A percentile compares a stretch with the other conserved stretches of the same genome.
These are phyloP conservation scores for Mycosphaerelloides madeirae DNA, from an alignment of 2,329 filamentous ascomycete species.

Conservation along the genomic window DNA sequence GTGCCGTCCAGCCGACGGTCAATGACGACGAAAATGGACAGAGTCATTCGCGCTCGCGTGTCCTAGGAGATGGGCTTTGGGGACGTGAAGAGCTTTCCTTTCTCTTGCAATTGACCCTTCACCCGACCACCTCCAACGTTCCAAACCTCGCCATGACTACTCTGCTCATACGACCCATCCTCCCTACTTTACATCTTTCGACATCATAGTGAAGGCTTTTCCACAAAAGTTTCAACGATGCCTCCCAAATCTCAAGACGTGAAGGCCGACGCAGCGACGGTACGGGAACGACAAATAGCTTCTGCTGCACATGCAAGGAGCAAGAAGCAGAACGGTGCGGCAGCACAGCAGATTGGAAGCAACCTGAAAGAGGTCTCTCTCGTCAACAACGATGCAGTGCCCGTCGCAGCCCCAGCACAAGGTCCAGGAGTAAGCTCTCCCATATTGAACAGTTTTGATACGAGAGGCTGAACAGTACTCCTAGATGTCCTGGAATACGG, in stretches of 20 bases:
- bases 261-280: slow-evolving; percentile 30
- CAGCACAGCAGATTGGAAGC: slow-evolving; percentile 20
- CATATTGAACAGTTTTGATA: neutral
- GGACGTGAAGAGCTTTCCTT: neutral
- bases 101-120: neutral
- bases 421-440: slow-evolving; percentile 12
- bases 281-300: slow-evolving; percentile 41
- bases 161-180: neutral
- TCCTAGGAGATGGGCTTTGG: too few species aligned
- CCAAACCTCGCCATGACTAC: neutral
- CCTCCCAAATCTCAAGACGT: slow-evolving; percentile 36
- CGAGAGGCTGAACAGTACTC: neutral
- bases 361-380: slow-evolving; percentile 26
- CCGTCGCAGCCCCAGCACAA: slow-evolving; percentile 7
- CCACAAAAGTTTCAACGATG: slow-evolving; percentile 15
- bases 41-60: too few species aligned
- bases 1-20: too few species aligned
- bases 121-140: neutral
- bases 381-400: slow-evolving; percentile 21
- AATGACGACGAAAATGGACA: too few species aligned
- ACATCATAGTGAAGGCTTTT: neutral
- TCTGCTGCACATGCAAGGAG: slow-evolving; percentile 35
- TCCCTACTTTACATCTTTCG: neutral
- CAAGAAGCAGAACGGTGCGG: slow-evolving; percentile 30
- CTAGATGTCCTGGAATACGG: slow-evolving; percentile 61